Evolutionary conservation across 140 eudicot genomes (phyloP), one percentile per base, ranked within the genome.

Genomic region (Flaveria floridana): DNA sequence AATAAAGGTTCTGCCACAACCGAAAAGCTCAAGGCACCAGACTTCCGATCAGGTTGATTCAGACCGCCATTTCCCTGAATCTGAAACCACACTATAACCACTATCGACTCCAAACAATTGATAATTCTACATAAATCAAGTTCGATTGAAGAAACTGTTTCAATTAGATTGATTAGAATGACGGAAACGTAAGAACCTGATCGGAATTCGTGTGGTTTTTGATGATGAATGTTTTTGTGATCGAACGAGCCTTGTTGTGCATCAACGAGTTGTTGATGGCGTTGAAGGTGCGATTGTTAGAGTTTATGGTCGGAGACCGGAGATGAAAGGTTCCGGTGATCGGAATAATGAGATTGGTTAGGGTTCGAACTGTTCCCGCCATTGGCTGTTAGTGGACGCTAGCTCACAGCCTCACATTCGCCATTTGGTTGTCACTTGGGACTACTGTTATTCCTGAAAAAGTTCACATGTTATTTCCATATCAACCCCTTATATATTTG

Each of bases 361-460:
- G 80, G 84, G 84, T 62, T 75, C 75, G 77, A 62, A 84, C 70
- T 25, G 82, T 78, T 87, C 86, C 89, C 83, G 93, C 89, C 93
- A 87, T 87, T 53, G 67, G 78, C 50, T 65, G 8, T 63, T 48
- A 25, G 76, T 66, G 13, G 47, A 51, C 41, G 69, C 57, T 20
- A 52, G 61, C 81, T 78, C 71, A 70, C 81, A 78, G 76, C 81
- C 81, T 77, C 81, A 77, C 81, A 77, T 68, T 77, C 81, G 46
- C 59, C 11, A 11, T 56, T 75, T 48, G 21, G 52, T 34, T 61
- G 70, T 64, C 72, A 9, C 71, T 14, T 34, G 48, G 39, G 26
- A 71, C 23, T 34, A 77, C 59, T 21, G 78, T 64, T 78, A 72
- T 71, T 67, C 56, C 7, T 50, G 19, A 7, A 51, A 34, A 5